Percentiles rank a stretch among this genome's conserved stretches.
These are phyloP conservation scores for Myochromella boudieri DNA, from an alignment of 768 basidiomycete species.

Conservation along the genomic window DNA sequence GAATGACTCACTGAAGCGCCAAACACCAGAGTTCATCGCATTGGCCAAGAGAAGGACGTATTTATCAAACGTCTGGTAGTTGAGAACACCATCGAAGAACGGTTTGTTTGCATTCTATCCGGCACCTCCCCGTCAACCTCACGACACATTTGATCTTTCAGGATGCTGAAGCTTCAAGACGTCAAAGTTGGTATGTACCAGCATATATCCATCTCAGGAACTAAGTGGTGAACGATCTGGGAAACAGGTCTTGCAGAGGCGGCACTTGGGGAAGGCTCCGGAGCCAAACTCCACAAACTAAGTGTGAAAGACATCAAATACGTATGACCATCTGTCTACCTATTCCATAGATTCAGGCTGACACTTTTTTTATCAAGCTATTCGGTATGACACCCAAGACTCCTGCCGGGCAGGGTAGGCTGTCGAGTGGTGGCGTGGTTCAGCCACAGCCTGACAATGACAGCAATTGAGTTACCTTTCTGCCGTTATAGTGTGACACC, in stretches of 20 bases:
- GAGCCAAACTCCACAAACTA: constrained; percentile 59
- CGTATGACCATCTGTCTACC: constrained; percentile 32
- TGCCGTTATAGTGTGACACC: too few species aligned
- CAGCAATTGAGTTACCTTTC: too few species aligned
- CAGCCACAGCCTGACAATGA: too few species aligned
- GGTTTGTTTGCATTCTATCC: constrained; percentile 40
- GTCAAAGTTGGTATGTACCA: constrained; percentile 51
- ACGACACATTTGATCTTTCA: constrained; percentile 21
- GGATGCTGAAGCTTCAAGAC: constrained; percentile 70
- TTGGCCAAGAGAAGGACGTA: constrained; percentile 70
- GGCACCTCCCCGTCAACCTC: background rate
- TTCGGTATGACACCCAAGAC: constrained; percentile 37
- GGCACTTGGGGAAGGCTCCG: constrained; percentile 67
- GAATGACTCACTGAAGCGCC: too few species aligned
- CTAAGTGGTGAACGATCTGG: background rate
- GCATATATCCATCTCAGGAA: background rate
- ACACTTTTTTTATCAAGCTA: constrained; percentile 23
- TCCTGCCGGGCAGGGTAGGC: too few species aligned
- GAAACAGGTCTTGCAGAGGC: constrained; percentile 57
- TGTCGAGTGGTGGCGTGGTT: too few species aligned
- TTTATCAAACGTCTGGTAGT: constrained; percentile 68
- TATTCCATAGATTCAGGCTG: background rate
- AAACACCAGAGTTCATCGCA: constrained; percentile 60
- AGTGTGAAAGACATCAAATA: constrained; percentile 70
- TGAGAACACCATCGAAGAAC: constrained; percentile 71